Evolutionary conservation across 768 basidiomycete species (phyloP), one percentile per base, ranked within the genome.

Genomic region (Holtermannia corniformis): DNA sequence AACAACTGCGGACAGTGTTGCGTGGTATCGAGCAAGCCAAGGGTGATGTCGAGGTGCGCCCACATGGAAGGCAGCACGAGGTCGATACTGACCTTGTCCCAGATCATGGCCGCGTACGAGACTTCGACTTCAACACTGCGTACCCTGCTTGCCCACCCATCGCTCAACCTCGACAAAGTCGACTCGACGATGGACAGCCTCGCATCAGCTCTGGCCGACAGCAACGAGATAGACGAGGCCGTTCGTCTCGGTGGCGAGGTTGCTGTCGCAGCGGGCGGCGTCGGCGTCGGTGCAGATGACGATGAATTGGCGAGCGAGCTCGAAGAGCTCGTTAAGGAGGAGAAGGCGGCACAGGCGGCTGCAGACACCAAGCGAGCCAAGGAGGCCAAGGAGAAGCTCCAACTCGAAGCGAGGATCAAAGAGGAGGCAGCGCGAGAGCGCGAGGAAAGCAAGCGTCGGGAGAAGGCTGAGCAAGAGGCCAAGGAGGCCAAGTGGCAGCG

Each of bases 101-200:
- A 91, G 88, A 86, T 95, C 47, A 82, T 97, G 81, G 80, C 80
- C 59, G 80, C 82, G 0, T 97, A 93, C 66, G 80, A 87, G 71
- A 81, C 82, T 2, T 91, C 90, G 4, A 84, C 88, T 0, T 71
- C 79, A 4, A 90, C 91, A 0, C 76, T 96, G 4, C 79, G 79
- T 13, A 73, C 81, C 0, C 81, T 96, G 42, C 79, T 96, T 1
- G 75, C 83, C 5, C 82, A 93, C 60, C 89, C 91, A 0, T 82
- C 82, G 0, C 75, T 97, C 12, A 82, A 84, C 56, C 79, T 81
- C n/a, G 83, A 83, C 14, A 79, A 78, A 47, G 81, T 97, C 44
- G 86, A 93, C 52, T 78, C 81, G 60, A 93, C 90, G 2, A 83
- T 93, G 80, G 87, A 91, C 22, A 84, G 83, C 7, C 77, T 97